Conservation (phyloP, 129 eudicot species). For the Dittrichia graveolens region DNA sequence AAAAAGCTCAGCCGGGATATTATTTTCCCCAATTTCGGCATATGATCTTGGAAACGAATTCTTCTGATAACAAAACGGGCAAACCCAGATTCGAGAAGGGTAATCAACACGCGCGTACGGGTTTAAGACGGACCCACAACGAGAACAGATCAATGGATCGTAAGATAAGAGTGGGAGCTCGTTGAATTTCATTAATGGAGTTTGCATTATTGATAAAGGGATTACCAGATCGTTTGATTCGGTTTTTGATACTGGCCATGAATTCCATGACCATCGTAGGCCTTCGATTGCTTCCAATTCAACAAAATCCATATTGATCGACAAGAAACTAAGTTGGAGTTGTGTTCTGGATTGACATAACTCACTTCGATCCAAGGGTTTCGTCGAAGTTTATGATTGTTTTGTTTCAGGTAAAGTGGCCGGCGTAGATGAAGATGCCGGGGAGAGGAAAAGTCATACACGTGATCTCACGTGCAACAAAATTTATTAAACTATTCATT, state of each 20-base stretch:
- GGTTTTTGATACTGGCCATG: slow-evolving; percentile 81
- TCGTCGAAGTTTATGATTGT: slow-evolving; percentile 17
- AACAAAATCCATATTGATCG: slow-evolving; percentile 63
- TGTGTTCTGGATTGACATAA: neutral
- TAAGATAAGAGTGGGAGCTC: slow-evolving; percentile 79
- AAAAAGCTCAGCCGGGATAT: slow-evolving; percentile 91
- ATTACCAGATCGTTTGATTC: slow-evolving; percentile 57
- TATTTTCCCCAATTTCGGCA: slow-evolving; percentile 68
- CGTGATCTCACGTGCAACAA: slow-evolving; percentile 33
- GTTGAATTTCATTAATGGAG: slow-evolving; percentile 71
- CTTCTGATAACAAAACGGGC: slow-evolving; percentile 79
- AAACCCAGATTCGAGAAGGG: slow-evolving; percentile 72
- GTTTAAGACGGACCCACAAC: slow-evolving; percentile 76
- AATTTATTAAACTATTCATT: neutral
- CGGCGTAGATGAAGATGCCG: slow-evolving; percentile 20
- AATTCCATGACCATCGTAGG: slow-evolving; percentile 94
- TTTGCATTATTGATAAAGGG: slow-evolving; percentile 85
- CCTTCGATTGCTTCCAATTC: slow-evolving; percentile 96
- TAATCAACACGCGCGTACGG: slow-evolving; percentile 97
- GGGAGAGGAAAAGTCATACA: slow-evolving; percentile 26
- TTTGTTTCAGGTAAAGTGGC: slow-evolving; percentile 5
- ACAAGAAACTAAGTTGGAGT: slow-evolving; percentile 14
- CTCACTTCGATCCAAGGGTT: slow-evolving; percentile 28
- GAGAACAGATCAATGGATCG: slow-evolving; percentile 71
- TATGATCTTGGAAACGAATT: slow-evolving; percentile 79